A percentile compares a stretch with the other conserved stretches of the same genome.
These are phyloP conservation scores for Coriolopsis trogii DNA, from an alignment of 1,284 basidiomycete species.

Conservation along the genomic window DNA sequence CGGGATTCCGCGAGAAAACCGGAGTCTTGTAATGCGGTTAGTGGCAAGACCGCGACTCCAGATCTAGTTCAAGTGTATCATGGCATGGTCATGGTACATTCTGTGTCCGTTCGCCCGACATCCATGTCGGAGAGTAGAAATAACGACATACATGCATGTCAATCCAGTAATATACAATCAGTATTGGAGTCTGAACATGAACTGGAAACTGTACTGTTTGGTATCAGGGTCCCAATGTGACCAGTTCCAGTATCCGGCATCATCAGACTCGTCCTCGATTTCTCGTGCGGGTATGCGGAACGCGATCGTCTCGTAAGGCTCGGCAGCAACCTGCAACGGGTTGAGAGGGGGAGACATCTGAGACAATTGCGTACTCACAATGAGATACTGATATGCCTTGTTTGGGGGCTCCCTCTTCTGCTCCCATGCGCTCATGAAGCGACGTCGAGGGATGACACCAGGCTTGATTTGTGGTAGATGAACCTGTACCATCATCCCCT, in stretches of 20 bases:
- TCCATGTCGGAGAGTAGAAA: no score
- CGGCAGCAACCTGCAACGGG: constrained; percentile 83
- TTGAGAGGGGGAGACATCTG: constrained; percentile 7
- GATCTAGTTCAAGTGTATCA: neutral
- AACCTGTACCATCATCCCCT: constrained; percentile 97
- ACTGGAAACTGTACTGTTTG: constrained; percentile 94
- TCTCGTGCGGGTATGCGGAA: constrained; percentile 98
- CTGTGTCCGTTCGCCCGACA: no score
- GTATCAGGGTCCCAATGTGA: constrained; percentile 97
- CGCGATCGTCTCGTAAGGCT: constrained; percentile 98
- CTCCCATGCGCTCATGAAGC: constrained; percentile 99
- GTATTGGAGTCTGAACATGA: constrained; percentile 81
- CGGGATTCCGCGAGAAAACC: no score
- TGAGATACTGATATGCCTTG: constrained; percentile 95
- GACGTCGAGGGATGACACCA: constrained; percentile 82
- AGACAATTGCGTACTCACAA: constrained; percentile 60
- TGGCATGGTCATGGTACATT: neutral
- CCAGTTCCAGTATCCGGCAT: constrained; percentile 92
- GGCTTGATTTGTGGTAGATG: constrained; percentile 94
- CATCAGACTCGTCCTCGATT: constrained; percentile 92
- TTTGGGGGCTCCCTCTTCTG: constrained; percentile 95
- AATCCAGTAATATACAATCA: constrained; percentile 36
- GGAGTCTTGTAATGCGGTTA: no score
- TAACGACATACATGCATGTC: constrained; percentile 9
- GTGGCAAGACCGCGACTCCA: no score